Evolutionary conservation across 1,139 yeast species (phyloP), one percentile per base, ranked within the genome.

Genomic region (Candida frijolesensis): DNA sequence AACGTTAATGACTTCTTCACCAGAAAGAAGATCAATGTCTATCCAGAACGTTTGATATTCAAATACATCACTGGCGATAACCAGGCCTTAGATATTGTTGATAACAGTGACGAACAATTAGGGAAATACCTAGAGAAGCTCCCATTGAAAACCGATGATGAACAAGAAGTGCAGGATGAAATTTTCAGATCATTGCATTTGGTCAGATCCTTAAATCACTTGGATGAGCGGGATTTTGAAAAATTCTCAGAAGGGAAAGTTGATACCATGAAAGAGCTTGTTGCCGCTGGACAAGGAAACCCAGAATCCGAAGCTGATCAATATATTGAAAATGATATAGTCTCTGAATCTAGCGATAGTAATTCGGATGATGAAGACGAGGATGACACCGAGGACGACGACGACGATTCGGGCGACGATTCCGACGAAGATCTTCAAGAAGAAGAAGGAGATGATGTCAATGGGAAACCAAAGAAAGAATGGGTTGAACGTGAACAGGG

Each of bases 1-100:
- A 95, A 95, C 62, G 91, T 94, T 16, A 94, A 91, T 63, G 95
- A 89, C 60, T 95, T 86, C 66, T 95, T 95, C 62, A 74, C 76
- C 51, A 78, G 85, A 53, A 80, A 80, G 60, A 84, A 86, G 65
- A 89, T 91, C 40, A 79, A 82, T 50, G 87, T 89, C 4, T 87
- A 88, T 58, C 83, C 96, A 2, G 99, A 94, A 66, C 78, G 96
- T 54, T 76, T 83, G 33, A 77, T 94, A 29, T 95, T 92, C 71
- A 84, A 83, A 62, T 90, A 87, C 62, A 83, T 91, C 27, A 87
- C 70, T 46, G 71, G 71, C 54, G 58, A 66, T 27, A 55, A 79
- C 76, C 7, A 73, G 67, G n/a, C 42, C 2, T 63, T 68, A 51
- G 74, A 67, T 0, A 49, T 74, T 42, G 54, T 40, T 45, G 74